Percentiles rank a stretch among this genome's conserved stretches.
Conservation (phyloP, 225 moss, liverwort and hornwort genomes). For the Straminergon stramineum region DNA sequence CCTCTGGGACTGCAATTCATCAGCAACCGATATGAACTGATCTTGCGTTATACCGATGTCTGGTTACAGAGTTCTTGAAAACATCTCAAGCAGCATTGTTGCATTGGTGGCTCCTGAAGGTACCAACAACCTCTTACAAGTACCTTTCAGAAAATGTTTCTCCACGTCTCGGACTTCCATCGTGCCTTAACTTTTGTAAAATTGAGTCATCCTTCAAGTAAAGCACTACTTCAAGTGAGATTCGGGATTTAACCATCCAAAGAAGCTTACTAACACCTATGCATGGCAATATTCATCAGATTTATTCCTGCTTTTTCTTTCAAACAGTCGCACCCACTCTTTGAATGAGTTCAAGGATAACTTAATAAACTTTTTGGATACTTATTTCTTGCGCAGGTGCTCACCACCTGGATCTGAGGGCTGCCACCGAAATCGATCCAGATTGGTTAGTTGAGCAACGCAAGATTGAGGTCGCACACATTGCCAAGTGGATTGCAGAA, state of each 20-base stretch:
- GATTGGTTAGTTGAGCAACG: conserved; percentile 77
- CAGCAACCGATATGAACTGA: neutral
- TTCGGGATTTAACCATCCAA: neutral
- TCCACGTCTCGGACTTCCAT: neutral
- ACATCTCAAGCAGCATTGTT: conserved; percentile 76
- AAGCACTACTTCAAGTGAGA: neutral
- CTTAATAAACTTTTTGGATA: neutral
- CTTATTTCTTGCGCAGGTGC: conserved; percentile 36
- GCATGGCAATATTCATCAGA: neutral
- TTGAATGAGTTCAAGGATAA: neutral
- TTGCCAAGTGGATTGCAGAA: conserved; percentile 64
- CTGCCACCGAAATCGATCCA: conserved; percentile 51
- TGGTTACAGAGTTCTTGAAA: conserved; percentile 54
- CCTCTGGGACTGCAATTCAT: neutral
- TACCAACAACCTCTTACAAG: neutral
- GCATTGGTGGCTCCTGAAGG: conserved; percentile 69
- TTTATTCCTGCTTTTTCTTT: neutral
- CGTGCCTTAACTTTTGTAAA: neutral
- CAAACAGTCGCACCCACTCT: neutral
- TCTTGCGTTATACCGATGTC: neutral
- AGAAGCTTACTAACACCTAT: neutral
- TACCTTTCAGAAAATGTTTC: neutral
- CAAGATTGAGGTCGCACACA: conserved; percentile 43
- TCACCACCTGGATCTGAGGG: conserved; percentile 84
- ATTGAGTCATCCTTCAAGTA: neutral